phyloP scores from a whole-genome alignment of 805 yeast species.

The Lachancea sp. region DNA sequence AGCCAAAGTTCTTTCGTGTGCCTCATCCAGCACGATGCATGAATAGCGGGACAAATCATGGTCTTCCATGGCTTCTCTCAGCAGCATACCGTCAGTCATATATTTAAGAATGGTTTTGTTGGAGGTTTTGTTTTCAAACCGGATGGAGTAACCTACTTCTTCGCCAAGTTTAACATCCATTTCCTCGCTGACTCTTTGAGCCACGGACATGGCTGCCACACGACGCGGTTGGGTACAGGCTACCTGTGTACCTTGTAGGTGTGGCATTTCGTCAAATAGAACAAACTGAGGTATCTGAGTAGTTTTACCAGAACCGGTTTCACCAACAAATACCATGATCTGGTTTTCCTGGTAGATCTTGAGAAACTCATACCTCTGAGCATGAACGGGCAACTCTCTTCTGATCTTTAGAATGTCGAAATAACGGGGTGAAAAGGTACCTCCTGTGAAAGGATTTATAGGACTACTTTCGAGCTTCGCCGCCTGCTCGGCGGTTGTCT shows the following conservation, averaged over 20 bases:
- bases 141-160: constrained; percentile 91
- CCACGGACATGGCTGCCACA: constrained; percentile 98
- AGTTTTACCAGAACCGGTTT: constrained; percentile 98
- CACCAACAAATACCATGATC: constrained; percentile 97
- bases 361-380: constrained; percentile 85
- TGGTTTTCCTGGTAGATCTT: constrained; percentile 79
- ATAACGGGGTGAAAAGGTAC: constrained; percentile 55
- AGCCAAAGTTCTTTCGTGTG: constrained; percentile 94
- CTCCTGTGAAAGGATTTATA: constrained; percentile 76
- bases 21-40: constrained; percentile 92
- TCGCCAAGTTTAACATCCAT: constrained; percentile 90
- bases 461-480: constrained; percentile 49
- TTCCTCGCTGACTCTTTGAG: constrained; percentile 94
- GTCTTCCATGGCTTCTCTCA: constrained; percentile 97
- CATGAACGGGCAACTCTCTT: constrained; percentile 87
- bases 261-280: constrained; percentile 84
- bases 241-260: constrained; percentile 71
- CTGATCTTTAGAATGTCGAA: constrained; percentile 71
- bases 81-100: constrained; percentile 98
- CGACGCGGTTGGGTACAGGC: constrained; percentile 97
- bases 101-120: constrained; percentile 79
- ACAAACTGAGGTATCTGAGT: constrained; percentile 98
- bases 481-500: constrained; percentile 63
- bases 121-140: constrained; percentile 87
- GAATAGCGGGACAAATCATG: constrained; percentile 74